phyloP scores from a whole-genome alignment of 768 basidiomycete genomes.

The Hypholoma sublateritium region DNA sequence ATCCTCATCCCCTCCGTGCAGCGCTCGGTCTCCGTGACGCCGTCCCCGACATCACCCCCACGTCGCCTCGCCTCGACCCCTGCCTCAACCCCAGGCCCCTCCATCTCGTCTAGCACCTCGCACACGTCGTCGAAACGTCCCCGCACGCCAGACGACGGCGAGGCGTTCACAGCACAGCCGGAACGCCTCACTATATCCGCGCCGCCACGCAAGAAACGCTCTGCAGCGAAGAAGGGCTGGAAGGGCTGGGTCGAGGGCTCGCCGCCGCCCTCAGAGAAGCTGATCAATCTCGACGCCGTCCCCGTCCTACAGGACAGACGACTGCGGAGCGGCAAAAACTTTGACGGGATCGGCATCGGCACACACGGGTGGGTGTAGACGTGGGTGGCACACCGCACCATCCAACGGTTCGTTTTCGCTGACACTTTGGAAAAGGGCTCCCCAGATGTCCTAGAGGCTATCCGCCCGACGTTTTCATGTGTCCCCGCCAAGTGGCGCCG shows the following conservation, averaged over 20 bases:
- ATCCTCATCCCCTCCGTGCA: slow-evolving; percentile 72
- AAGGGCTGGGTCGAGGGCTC: slow-evolving; percentile 92
- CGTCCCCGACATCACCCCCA: slow-evolving; percentile 57
- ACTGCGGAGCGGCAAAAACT: slow-evolving; percentile 83
- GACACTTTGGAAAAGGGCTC: slow-evolving; percentile 28
- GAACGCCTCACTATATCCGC: slow-evolving; percentile 15
- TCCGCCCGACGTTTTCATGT: slow-evolving; percentile 24
- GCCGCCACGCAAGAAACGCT: slow-evolving; percentile 52
- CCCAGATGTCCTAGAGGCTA: slow-evolving; percentile 19
- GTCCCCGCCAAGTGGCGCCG: slow-evolving; percentile 18
- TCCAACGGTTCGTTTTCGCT: slow-evolving; percentile 54
- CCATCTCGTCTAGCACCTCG: slow-evolving; percentile 70
- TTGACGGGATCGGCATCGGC: slow-evolving; percentile 78
- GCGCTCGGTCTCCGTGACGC: slow-evolving; percentile 73
- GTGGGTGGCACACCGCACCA: slow-evolving; percentile 38
- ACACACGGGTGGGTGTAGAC: slow-evolving; percentile 74
- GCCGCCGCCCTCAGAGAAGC: slow-evolving; percentile 73
- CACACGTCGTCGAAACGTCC: slow-evolving; percentile 81
- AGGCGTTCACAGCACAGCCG: slow-evolving; percentile 29
- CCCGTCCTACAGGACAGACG: slow-evolving; percentile 70
- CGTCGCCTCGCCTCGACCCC: slow-evolving; percentile 53
- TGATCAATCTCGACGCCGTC: slow-evolving; percentile 79
- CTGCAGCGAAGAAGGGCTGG: slow-evolving; percentile 78
- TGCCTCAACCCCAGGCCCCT: slow-evolving; percentile 73
- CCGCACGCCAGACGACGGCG: slow-evolving; percentile 68